Percentiles rank a stretch among this genome's conserved stretches.
These are phyloP conservation scores for Lecanicillium sp. DNA, from an alignment of 2,329 filamentous ascomycete genomes.

Conservation along the genomic window DNA sequence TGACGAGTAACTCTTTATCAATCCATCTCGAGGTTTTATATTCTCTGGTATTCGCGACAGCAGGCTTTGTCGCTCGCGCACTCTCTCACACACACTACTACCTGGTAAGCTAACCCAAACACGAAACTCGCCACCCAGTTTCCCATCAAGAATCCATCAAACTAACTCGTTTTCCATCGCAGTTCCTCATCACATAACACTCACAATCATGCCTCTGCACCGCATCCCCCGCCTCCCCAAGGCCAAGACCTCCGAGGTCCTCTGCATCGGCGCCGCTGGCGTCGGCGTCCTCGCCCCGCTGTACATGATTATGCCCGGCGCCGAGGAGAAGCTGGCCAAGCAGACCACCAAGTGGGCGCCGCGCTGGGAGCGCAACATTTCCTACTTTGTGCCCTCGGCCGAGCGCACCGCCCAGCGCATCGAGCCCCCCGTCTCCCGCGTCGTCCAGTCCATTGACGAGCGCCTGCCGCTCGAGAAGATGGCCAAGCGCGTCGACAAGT, in stretches of 20 bases:
- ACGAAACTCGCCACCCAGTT: not conserved
- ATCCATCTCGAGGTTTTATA: too few species aligned
- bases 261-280: conserved; percentile 47
- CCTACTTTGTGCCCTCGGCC: conserved; percentile 41
- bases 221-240: conserved; percentile 37
- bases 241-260: conserved; percentile 39
- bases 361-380: conserved; percentile 51
- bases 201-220: conserved; percentile 33
- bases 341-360: conserved; percentile 53
- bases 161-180: not conserved
- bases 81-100: not conserved
- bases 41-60: too few species aligned
- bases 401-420: conserved; percentile 40
- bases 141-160: not conserved
- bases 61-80: not conserved
- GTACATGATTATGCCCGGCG: conserved; percentile 49
- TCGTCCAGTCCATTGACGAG: conserved; percentile 37
- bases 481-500: conserved; percentile 38
- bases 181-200: conserved; percentile 7
- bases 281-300: conserved; percentile 47
- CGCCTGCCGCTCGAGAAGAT: conserved; percentile 42
- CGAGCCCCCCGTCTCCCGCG: conserved; percentile 37
- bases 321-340: conserved; percentile 43
- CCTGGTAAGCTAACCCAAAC: conserved; percentile 2
- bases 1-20: too few species aligned